These are phyloP conservation scores for Gynostemma pentaphyllum DNA, from an alignment of 306 rosid genomes.

Conservation along the genomic window DNA sequence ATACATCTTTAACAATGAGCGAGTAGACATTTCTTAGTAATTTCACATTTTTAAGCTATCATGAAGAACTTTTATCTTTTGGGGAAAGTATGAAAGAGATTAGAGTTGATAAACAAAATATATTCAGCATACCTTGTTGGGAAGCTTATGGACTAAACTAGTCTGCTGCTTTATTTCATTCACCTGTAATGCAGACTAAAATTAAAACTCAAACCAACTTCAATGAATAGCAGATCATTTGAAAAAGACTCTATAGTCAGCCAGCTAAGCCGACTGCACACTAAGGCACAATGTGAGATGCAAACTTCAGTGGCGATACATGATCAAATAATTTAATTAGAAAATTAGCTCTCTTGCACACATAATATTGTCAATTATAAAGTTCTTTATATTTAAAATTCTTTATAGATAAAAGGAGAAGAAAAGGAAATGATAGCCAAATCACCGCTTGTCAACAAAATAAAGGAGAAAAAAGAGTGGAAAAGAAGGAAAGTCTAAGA, in stretches of 20 bases:
- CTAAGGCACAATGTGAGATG: not conserved
- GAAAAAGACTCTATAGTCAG: not conserved
- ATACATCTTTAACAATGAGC: not conserved
- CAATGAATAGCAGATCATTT: not conserved
- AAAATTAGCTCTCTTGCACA: not conserved
- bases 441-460: not conserved
- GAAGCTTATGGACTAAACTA: constrained; percentile 61
- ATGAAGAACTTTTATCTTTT: not conserved
- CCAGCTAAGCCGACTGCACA: not conserved
- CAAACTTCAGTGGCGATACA: not conserved
- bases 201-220: constrained; percentile 8
- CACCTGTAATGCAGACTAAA: constrained; percentile 40
- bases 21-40: not conserved
- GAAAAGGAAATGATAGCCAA: not conserved
- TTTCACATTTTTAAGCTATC: not conserved
- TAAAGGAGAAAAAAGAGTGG: not conserved
- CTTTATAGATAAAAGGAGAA: not conserved
- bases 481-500: not conserved
- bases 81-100: not conserved
- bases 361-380: not conserved
- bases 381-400: not conserved
- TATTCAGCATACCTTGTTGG: constrained; percentile 51
- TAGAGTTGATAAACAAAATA: constrained; percentile 11
- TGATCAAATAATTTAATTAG: not conserved
- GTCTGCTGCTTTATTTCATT: constrained; percentile 48